Percentiles rank a stretch among this genome's conserved stretches.
These are phyloP conservation scores for Capsicum pubescens DNA, from an alignment of 257 asterid species.

Conservation along the genomic window DNA sequence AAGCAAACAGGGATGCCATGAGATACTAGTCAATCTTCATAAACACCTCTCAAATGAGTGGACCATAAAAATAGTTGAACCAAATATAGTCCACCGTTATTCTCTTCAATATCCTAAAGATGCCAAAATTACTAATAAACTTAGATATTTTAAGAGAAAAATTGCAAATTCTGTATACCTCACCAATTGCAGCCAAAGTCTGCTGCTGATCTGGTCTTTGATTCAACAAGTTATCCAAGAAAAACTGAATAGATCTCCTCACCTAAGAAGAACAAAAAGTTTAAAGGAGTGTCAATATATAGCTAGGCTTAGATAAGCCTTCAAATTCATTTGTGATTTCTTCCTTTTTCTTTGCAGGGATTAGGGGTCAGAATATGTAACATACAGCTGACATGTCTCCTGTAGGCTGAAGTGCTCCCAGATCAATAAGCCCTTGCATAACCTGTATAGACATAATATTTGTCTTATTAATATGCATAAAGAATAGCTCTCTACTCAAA, in stretches of 20 bases:
- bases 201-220: conserved; percentile 93
- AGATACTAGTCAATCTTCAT: neutral
- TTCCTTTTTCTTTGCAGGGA: neutral
- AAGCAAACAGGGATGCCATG: neutral
- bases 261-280: conserved; percentile 52
- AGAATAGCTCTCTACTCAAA: neutral
- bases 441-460: conserved; percentile 56
- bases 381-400: conserved; percentile 91
- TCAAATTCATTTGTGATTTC: neutral
- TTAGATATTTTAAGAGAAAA: neutral
- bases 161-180: conserved; percentile 52
- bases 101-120: neutral
- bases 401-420: conserved; percentile 96
- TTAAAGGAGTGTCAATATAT: conserved; percentile 9
- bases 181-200: conserved; percentile 95
- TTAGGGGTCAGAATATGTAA: neutral
- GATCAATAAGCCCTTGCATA: conserved; percentile 83
- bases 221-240: conserved; percentile 87
- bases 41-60: neutral
- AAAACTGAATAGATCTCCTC: conserved; percentile 90
- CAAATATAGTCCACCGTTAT: neutral
- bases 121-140: neutral
- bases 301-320: neutral
- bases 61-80: neutral
- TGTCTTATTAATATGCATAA: conserved; percentile 12